Percentiles rank a stretch among this genome's conserved stretches.
phyloP scores from a whole-genome alignment of 164 flowering plant genomes.

The Nelumbo lutea region DNA sequence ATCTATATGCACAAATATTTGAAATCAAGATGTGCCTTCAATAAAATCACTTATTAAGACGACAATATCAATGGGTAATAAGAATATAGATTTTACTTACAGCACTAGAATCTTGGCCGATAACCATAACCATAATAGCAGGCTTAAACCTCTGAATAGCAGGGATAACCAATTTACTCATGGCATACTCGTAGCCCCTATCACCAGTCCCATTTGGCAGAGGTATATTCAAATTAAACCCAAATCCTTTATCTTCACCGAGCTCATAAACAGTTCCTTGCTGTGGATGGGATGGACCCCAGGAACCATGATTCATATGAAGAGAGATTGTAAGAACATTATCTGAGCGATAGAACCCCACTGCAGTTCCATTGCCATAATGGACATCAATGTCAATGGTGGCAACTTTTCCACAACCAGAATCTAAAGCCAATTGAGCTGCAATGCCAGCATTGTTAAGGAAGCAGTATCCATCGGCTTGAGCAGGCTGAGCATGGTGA shows the following conservation, averaged over 20 bases:
- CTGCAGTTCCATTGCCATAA: constrained; percentile 94
- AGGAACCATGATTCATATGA: constrained; percentile 96
- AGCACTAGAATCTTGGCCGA: constrained; percentile 94
- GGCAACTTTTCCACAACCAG: constrained; percentile 60
- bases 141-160: constrained; percentile 67
- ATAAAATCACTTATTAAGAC: neutral
- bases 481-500: constrained; percentile 95
- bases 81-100: constrained; percentile 41
- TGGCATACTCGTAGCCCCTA: constrained; percentile 62
- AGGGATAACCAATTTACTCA: constrained; percentile 70
- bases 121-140: constrained; percentile 58
- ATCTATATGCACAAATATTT: too few species aligned
- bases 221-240: constrained; percentile 81
- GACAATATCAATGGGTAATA: neutral
- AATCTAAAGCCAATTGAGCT: constrained; percentile 55
- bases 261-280: constrained; percentile 69
- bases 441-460: constrained; percentile 93
- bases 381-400: constrained; percentile 96
- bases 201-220: constrained; percentile 92
- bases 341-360: constrained; percentile 71
- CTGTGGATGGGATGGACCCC: constrained; percentile 98
- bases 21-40: too few species aligned
- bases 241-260: constrained; percentile 77
- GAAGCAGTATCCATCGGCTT: constrained; percentile 95
- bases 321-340: constrained; percentile 82